These are phyloP conservation scores for Blastobotrys apis DNA, from an alignment of 1,139 yeast species.

Conservation along the genomic window DNA sequence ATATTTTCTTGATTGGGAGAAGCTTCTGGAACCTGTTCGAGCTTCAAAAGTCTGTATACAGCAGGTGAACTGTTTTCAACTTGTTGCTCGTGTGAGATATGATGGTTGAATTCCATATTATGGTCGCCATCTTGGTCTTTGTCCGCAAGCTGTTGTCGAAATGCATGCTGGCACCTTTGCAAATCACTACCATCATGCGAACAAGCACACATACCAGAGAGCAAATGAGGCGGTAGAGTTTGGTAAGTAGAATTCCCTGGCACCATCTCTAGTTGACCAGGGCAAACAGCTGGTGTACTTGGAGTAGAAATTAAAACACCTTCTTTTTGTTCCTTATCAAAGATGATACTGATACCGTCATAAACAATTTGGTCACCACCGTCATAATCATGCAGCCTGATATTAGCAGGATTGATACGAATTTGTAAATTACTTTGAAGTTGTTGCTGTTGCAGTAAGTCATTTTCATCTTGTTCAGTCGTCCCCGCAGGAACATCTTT, in stretches of 20 bases:
- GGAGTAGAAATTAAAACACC: slow-evolving; percentile 5
- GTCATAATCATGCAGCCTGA: neutral
- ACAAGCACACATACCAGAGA: neutral
- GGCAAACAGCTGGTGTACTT: neutral
- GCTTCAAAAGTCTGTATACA: no score
- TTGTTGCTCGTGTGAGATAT: neutral
- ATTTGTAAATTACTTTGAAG: neutral
- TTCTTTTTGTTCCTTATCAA: slow-evolving; percentile 5
- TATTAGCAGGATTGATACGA: slow-evolving; percentile 8
- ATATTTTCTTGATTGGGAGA: no score
- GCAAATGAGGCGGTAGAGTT: slow-evolving; percentile 1
- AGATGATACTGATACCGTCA: neutral
- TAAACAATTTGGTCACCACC: slow-evolving; percentile 1
- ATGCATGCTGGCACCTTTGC: no score
- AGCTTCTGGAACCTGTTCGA: no score
- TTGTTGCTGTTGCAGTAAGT: neutral
- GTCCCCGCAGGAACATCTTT: neutral
- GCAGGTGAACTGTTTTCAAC: neutral
- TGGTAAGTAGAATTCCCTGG: neutral
- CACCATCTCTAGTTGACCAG: neutral
- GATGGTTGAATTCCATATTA: neutral
- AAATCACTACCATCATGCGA: no score
- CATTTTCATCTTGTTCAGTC: neutral
- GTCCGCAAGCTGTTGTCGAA: no score
- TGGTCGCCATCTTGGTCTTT: neutral